A percentile compares a stretch with the other conserved stretches of the same genome.
Evolutionary conservation across 2,329 filamentous ascomycete genomes (phyloP).

Genomic region (Aspergillus spinulosporus): DNA sequence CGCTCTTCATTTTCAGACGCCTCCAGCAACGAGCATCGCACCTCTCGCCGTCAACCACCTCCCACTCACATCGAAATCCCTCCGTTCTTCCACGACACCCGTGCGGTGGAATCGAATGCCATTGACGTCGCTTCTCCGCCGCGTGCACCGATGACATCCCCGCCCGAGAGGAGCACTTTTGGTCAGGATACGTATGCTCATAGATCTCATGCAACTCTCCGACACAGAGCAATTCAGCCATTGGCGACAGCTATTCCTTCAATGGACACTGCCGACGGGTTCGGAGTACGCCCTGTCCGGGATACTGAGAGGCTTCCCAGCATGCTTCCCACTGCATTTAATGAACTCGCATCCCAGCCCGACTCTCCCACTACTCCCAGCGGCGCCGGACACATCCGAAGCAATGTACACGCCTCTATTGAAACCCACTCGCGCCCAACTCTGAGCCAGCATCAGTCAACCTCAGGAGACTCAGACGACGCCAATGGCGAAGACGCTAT

Average conservation of each 20-base stretch:
- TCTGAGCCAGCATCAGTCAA: constrained; percentile 84
- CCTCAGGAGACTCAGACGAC: constrained; percentile 84
- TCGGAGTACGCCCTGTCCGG: constrained; percentile 73
- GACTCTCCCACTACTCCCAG: constrained; percentile 86
- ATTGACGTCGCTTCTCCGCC: constrained; percentile 64
- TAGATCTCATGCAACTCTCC: constrained; percentile 49
- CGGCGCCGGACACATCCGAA: constrained; percentile 62
- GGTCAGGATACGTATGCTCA: constrained; percentile 54
- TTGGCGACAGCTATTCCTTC: constrained; percentile 66
- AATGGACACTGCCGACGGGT: constrained; percentile 69
- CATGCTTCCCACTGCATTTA: constrained; percentile 70
- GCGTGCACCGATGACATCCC: constrained; percentile 67
- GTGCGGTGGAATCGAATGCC: constrained; percentile 50
- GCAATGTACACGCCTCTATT: constrained; percentile 54
- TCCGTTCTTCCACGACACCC: constrained; percentile 53
- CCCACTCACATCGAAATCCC: constrained; percentile 83
- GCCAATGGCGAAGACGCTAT: constrained; percentile 78
- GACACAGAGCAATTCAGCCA: constrained; percentile 62
- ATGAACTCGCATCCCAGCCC: constrained; percentile 79
- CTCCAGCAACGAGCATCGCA: constrained; percentile 58
- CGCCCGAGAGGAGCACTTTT: constrained; percentile 69
- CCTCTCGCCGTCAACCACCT: constrained; percentile 73
- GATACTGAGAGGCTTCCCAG: constrained; percentile 81
- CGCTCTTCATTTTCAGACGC: constrained; percentile 47
- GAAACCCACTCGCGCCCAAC: constrained; percentile 73